These are phyloP conservation scores for Debaryomyces castellii DNA, from an alignment of 805 yeast species.

Conservation along the genomic window DNA sequence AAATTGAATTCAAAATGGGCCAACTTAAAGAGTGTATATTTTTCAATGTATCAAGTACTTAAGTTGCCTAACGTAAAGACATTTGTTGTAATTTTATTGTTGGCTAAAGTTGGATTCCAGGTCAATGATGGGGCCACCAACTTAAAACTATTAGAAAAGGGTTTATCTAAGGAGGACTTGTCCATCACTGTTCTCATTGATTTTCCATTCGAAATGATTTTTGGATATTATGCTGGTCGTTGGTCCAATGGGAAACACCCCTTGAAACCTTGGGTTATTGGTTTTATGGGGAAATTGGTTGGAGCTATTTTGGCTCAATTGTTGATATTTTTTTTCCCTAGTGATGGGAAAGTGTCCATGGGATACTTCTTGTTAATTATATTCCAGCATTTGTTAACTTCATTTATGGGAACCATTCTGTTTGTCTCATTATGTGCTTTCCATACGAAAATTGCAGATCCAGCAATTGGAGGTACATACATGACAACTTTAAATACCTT, in stretches of 20 bases:
- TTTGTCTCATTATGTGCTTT: conserved; percentile 93
- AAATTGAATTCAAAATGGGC: conserved; percentile 14
- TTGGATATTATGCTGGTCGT: conserved; percentile 93
- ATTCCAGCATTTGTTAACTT: conserved; percentile 77
- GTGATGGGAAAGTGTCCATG: conserved; percentile 43
- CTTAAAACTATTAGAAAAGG: conserved; percentile 84
- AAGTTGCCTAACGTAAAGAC: conserved; percentile 69
- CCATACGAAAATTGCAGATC: conserved; percentile 95
- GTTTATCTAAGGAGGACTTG: conserved; percentile 88
- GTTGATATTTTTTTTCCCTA: conserved; percentile 72
- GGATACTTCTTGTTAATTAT: conserved; percentile 71
- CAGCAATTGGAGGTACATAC: conserved; percentile 94
- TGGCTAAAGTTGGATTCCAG: conserved; percentile 90
- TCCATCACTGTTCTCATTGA: conserved; percentile 91
- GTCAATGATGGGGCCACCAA: conserved; percentile 96
- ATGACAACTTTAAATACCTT: conserved; percentile 95
- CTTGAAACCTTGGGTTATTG: conserved; percentile 85
- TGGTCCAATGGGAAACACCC: conserved; percentile 85
- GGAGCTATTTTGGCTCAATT: conserved; percentile 78
- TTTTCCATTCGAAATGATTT: conserved; percentile 92
- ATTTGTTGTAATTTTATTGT: conserved; percentile 69
- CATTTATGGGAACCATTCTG: conserved; percentile 93
- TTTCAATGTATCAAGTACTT: conserved; percentile 66
- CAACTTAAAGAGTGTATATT: conserved; percentile 54
- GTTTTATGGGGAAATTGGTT: conserved; percentile 74